phyloP scores from a whole-genome alignment of 1,284 basidiomycete species.

The Rhodotorula sp. region DNA sequence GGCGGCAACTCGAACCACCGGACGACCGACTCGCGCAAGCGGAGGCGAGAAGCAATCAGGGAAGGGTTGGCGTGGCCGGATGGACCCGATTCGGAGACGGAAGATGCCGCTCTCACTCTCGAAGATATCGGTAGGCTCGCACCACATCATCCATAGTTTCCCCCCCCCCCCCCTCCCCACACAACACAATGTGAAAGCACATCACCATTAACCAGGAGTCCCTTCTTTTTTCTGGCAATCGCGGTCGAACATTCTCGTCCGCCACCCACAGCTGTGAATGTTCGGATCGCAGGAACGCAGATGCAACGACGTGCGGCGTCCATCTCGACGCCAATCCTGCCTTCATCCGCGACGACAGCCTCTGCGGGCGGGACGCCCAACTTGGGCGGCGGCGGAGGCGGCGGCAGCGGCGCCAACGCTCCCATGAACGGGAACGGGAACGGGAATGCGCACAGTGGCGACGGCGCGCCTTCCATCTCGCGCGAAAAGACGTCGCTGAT shows the following conservation, averaged over 20 bases:
- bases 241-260: too few species aligned
- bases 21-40: neutral
- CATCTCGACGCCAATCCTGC: neutral
- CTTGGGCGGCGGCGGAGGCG: neutral
- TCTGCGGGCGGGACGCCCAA: neutral
- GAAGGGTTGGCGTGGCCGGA: conserved; percentile 12
- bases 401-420: neutral
- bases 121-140: conserved; percentile 24
- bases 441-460: neutral
- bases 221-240: too few species aligned
- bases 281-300: conserved; percentile 9
- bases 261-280: conserved; percentile 12
- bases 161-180: too few species aligned
- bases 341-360: neutral
- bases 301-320: neutral
- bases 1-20: neutral
- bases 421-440: too few species aligned
- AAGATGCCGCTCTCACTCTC: conserved; percentile 37
- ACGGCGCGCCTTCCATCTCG: conserved; percentile 1
- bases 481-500: conserved; percentile 31
- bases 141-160: too few species aligned
- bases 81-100: conserved; percentile 25
- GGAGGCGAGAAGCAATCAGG: neutral
- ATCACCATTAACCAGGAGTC: too few species aligned
- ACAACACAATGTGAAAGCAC: too few species aligned